These are phyloP conservation scores for Kazachstania psychrophila DNA, from an alignment of 805 yeast species.

Conservation along the genomic window DNA sequence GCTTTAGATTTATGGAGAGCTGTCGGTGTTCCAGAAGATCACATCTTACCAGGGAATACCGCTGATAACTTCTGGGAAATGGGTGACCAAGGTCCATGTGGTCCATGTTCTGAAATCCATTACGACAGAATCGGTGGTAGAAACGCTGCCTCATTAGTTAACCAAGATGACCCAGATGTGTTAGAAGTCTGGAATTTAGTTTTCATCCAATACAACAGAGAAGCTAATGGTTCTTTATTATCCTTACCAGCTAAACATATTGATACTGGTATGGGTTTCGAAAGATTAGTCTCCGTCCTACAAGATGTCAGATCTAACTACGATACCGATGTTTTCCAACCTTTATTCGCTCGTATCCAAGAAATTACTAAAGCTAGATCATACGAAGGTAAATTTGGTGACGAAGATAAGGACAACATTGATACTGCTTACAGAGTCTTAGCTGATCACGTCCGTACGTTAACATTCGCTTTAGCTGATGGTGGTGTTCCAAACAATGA, in stretches of 20 bases:
- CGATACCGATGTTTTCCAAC: conserved; percentile 94
- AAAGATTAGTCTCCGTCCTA: conserved; percentile 87
- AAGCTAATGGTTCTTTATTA: conserved; percentile 69
- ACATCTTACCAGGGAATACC: conserved; percentile 83
- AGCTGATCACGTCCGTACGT: conserved; percentile 97
- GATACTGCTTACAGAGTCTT: conserved; percentile 97
- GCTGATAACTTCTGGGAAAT: conserved; percentile 98
- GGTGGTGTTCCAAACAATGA: conserved; percentile 99
- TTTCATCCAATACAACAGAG: conserved; percentile 94
- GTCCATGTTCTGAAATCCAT: conserved; percentile 97
- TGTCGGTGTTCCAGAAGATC: conserved; percentile 85
- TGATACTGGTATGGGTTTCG: conserved; percentile 99
- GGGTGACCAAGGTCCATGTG: conserved; percentile 99
- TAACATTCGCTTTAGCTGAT: conserved; percentile 91
- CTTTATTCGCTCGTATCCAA: conserved; percentile 76
- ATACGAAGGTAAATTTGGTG: conserved; percentile 87
- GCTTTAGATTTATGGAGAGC: conserved; percentile 80
- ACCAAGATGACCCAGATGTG: conserved; percentile 96
- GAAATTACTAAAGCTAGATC: conserved; percentile 90
- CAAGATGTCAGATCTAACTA: conserved; percentile 90
- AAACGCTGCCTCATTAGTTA: conserved; percentile 84
- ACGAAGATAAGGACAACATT: conserved; percentile 85
- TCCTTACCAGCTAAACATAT: conserved; percentile 89
- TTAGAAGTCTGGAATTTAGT: conserved; percentile 97
- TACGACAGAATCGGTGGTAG: conserved; percentile 98